These are phyloP conservation scores for Lasiodiplodia sp. DNA, from an alignment of 2,329 filamentous ascomycete genomes.

Conservation along the genomic window DNA sequence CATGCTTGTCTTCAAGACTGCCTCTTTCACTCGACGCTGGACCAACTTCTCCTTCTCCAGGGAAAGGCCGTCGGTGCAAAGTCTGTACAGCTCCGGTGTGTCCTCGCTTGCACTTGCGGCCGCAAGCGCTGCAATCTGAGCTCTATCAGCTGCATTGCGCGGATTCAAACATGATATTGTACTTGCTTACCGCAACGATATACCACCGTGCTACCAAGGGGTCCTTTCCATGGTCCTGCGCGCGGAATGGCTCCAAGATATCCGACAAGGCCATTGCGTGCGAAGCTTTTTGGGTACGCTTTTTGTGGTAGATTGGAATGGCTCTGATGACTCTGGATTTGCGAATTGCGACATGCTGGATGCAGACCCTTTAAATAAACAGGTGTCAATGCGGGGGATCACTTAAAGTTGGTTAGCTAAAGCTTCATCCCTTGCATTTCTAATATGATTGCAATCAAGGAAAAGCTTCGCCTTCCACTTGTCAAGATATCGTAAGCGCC, in stretches of 20 bases:
- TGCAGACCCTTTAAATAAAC: background rate
- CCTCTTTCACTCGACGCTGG: constrained; percentile 2
- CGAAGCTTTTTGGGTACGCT: background rate
- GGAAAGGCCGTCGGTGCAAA: background rate
- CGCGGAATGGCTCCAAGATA: background rate
- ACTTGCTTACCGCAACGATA: background rate
- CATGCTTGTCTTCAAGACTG: background rate
- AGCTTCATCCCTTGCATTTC: background rate
- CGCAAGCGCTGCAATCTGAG: background rate
- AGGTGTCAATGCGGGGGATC: background rate
- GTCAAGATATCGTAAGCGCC: too few species aligned
- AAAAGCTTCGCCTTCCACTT: too few species aligned
- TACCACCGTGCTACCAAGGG: background rate
- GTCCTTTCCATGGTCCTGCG: background rate
- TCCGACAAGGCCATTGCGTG: background rate
- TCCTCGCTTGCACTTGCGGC: background rate
- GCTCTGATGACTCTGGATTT: background rate
- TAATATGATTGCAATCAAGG: too few species aligned
- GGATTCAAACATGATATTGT: background rate
- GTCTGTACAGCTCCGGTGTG: background rate
- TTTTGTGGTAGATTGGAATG: background rate
- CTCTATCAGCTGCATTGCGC: background rate
- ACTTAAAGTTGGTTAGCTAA: background rate
- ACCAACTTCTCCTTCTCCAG: constrained; percentile 4
- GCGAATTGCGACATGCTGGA: background rate